Conservation (phyloP, 1,284 basidiomycete genomes). For the Cryptococcus deneoformans region DNA sequence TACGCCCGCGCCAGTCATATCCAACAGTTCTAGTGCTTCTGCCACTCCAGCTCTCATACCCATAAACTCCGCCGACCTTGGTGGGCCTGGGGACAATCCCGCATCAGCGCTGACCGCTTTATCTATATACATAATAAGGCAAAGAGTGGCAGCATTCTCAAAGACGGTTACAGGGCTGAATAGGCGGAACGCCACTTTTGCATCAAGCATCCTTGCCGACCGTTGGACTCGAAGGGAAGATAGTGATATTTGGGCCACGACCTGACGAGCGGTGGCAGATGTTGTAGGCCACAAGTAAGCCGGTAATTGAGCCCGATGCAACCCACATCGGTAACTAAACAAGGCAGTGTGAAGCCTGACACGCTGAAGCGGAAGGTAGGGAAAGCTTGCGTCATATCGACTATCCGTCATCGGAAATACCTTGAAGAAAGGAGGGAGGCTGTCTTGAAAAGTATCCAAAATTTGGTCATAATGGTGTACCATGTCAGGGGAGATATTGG, state of each 20-base stretch:
- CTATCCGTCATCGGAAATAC: slow-evolving; percentile 43
- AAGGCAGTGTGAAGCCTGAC: slow-evolving; percentile 37
- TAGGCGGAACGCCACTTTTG: slow-evolving; percentile 36
- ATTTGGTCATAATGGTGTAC: slow-evolving; percentile 38
- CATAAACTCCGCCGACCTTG: slow-evolving; percentile 19
- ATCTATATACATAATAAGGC: slow-evolving; percentile 39
- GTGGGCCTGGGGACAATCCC: background rate
- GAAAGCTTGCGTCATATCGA: slow-evolving; percentile 30
- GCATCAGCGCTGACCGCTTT: slow-evolving; percentile 15
- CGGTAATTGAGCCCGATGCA: slow-evolving; percentile 37
- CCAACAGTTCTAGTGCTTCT: slow-evolving; percentile 39
- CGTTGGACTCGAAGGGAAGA: slow-evolving; percentile 36
- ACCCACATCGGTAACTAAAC: slow-evolving; percentile 33
- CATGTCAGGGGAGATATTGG: slow-evolving; percentile 35
- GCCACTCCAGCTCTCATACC: slow-evolving; percentile 34
- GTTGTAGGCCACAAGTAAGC: slow-evolving; percentile 31
- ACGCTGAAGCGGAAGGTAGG: slow-evolving; percentile 39
- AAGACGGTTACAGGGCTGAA: slow-evolving; percentile 39
- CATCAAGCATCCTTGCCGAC: slow-evolving; percentile 40
- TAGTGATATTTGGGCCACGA: slow-evolving; percentile 34
- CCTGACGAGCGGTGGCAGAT: slow-evolving; percentile 24
- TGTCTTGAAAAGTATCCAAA: slow-evolving; percentile 40
- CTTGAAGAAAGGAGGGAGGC: slow-evolving; percentile 39
- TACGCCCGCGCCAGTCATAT: slow-evolving; percentile 26
- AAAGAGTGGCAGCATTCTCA: slow-evolving; percentile 35